Base-by-base conservation (phyloP, 1,284 basidiomycete species). In the Fomes fomentarius region DNA sequence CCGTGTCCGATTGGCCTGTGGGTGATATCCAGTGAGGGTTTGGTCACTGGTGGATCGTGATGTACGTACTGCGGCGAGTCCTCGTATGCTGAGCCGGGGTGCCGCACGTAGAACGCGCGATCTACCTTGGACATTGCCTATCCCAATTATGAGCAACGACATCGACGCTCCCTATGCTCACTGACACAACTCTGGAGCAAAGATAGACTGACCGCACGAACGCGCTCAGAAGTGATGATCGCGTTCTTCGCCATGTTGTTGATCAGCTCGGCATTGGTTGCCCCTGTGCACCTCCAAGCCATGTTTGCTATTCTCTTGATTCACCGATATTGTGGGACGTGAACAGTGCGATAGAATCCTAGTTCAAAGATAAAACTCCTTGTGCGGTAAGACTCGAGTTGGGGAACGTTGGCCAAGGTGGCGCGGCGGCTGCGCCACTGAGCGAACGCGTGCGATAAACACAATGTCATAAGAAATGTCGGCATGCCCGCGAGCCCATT, bases 281-380 rank as follows among this genome's bases (percentile, higher is more conserved):
- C 70, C 33, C 91, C 93, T 46, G 76, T 80, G 68, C 87, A 91
- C 24, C 79, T 77, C 92, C 93, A 95, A 25, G 93, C 93, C 93
- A 95, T 73, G n/a, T 21, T 26, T 58, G 7, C 38, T 19, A 1
- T 30, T 21, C 14, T 34, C 19, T n/a, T n/a, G n/a, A n/a, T n/a
- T n/a, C n/a, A n/a, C n/a, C n/a, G n/a, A n/a, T n/a, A n/a, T n/a
- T n/a, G n/a, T n/a, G n/a, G n/a, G n/a, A n/a, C n/a, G n/a, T n/a
- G n/a, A n/a, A n/a, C n/a, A n/a, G n/a, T n/a, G n/a, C n/a, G n/a
- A n/a, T n/a, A n/a, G n/a, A n/a, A n/a, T n/a, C n/a, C n/a, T n/a
- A n/a, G n/a, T n/a, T n/a, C n/a, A n/a, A n/a, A n/a, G n/a, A n/a
- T n/a, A n/a, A n/a, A n/a, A n/a, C n/a, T n/a, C n/a, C n/a, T n/a